Evolutionary conservation across 192 early-diverging fungal species (phyloP).

Genomic region (Backusella westeae): DNA sequence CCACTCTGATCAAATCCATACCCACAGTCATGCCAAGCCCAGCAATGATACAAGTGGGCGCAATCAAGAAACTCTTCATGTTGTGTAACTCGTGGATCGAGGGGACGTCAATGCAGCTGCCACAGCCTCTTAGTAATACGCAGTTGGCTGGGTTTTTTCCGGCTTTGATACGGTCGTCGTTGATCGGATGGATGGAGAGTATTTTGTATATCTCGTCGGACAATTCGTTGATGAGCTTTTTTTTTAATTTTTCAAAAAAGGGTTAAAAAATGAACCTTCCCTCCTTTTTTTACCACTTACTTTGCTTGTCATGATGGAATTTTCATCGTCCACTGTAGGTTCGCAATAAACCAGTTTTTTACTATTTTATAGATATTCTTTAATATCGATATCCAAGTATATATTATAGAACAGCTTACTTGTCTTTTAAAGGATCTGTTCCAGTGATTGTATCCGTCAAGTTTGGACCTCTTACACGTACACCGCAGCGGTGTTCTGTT

Average conservation of each 20-base stretch:
- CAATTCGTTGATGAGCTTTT: slow-evolving; percentile 35
- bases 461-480: slow-evolving; percentile 30
- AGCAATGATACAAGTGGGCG: slow-evolving; percentile 38
- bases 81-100: slow-evolving; percentile 25
- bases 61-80: slow-evolving; percentile 30
- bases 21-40: slow-evolving; percentile 34
- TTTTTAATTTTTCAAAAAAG: background rate
- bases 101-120: slow-evolving; percentile 32
- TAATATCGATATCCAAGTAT: background rate
- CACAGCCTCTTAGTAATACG: slow-evolving; percentile 33
- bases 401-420: slow-evolving; percentile 11
- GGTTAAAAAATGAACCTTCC: background rate
- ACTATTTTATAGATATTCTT: slow-evolving; percentile 2
- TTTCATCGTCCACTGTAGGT: slow-evolving; percentile 18
- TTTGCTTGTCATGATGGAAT: slow-evolving; percentile 26
- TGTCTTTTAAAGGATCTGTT: slow-evolving; percentile 36
- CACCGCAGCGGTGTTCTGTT: slow-evolving; percentile 37
- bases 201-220: slow-evolving; percentile 9
- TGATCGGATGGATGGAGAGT: slow-evolving; percentile 22
- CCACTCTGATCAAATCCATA: slow-evolving; percentile 30
- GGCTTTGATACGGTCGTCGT: slow-evolving; percentile 11
- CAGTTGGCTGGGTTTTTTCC: slow-evolving; percentile 34
- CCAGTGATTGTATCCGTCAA: slow-evolving; percentile 36
- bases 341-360: slow-evolving; percentile 19
- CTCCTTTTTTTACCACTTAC: slow-evolving; percentile 10